Evolutionary conservation across 306 rosid species (phyloP).

Genomic region (Trifolium pratense): DNA sequence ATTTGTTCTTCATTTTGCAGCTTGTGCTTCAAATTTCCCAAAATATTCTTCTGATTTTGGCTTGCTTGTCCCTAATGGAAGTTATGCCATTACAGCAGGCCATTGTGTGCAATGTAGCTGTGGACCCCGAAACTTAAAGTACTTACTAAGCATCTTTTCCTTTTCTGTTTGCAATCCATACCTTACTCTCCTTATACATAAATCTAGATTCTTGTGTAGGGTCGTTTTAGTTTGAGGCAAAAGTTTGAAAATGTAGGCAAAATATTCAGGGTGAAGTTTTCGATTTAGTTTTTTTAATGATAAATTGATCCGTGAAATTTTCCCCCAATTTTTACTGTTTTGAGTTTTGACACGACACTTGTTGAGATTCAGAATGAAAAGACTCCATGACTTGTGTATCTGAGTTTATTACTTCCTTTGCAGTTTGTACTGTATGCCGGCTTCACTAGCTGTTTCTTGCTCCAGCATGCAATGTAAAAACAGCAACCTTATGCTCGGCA

Average conservation of each 20-base stretch:
- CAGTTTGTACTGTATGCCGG: slow-evolving; percentile 98
- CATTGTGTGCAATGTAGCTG: slow-evolving; percentile 98
- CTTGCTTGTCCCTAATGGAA: slow-evolving; percentile 93
- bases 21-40: slow-evolving; percentile 87
- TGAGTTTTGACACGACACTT: neutral
- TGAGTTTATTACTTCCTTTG: slow-evolving; percentile 31
- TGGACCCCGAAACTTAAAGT: slow-evolving; percentile 86
- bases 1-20: slow-evolving; percentile 49
- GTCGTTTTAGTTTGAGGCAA: neutral
- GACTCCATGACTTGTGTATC: slow-evolving; percentile 17
- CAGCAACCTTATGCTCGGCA: slow-evolving; percentile 93
- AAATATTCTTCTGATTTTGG: slow-evolving; percentile 71
- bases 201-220: slow-evolving; percentile 12
- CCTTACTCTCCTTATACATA: neutral
- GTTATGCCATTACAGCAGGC: slow-evolving; percentile 89
- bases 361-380: slow-evolving; percentile 30
- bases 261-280: neutral
- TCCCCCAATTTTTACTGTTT: neutral
- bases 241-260: neutral
- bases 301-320: neutral
- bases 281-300: neutral
- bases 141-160: slow-evolving; percentile 41
- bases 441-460: slow-evolving; percentile 93
- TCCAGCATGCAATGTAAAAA: slow-evolving; percentile 93
- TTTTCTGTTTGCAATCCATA: slow-evolving; percentile 19